These are phyloP conservation scores for Phytophthora europaea DNA, from an alignment of 352 stramenopile genomes.

Conservation along the genomic window DNA sequence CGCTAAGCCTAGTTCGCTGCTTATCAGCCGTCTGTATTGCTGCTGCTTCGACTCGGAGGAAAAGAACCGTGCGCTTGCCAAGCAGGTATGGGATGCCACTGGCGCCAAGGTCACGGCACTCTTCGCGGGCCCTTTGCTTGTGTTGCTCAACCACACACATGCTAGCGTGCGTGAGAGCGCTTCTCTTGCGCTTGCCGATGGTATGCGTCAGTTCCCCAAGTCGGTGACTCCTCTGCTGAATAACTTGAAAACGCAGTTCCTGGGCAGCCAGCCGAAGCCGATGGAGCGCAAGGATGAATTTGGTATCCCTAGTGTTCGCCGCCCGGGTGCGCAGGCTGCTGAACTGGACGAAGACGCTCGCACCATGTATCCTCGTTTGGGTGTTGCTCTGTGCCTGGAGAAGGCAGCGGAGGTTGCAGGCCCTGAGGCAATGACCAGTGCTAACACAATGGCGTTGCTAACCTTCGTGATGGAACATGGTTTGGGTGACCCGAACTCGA, in stretches of 20 bases:
- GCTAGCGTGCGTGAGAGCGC: conserved; percentile 83
- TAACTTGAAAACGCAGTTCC: conserved; percentile 77
- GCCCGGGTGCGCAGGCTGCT: conserved; percentile 48
- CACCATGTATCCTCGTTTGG: conserved; percentile 74
- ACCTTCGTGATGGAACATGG: conserved; percentile 88
- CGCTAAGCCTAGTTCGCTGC: conserved; percentile 54
- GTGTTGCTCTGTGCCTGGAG: conserved; percentile 82
- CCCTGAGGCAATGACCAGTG: conserved; percentile 53
- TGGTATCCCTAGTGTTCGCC: conserved; percentile 76
- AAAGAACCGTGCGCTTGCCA: conserved; percentile 66
- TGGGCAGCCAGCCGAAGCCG: conserved; percentile 62
- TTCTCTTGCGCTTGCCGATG: conserved; percentile 79
- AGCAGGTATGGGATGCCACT: conserved; percentile 70
- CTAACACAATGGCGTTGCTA: conserved; percentile 72
- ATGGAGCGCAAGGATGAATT: conserved; percentile 74
- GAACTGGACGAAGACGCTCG: conserved; percentile 66
- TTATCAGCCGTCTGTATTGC: conserved; percentile 74
- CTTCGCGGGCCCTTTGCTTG: conserved; percentile 72
- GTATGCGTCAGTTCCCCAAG: conserved; percentile 85
- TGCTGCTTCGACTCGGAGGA: conserved; percentile 74
- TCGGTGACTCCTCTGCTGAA: conserved; percentile 74
- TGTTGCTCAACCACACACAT: conserved; percentile 81
- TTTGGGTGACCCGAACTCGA: conserved; percentile 73
- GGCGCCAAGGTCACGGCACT: conserved; percentile 61
- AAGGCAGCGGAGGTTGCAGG: conserved; percentile 57